phyloP scores from a whole-genome alignment of 306 rosid genomes.

The Cicer yamashitae region DNA sequence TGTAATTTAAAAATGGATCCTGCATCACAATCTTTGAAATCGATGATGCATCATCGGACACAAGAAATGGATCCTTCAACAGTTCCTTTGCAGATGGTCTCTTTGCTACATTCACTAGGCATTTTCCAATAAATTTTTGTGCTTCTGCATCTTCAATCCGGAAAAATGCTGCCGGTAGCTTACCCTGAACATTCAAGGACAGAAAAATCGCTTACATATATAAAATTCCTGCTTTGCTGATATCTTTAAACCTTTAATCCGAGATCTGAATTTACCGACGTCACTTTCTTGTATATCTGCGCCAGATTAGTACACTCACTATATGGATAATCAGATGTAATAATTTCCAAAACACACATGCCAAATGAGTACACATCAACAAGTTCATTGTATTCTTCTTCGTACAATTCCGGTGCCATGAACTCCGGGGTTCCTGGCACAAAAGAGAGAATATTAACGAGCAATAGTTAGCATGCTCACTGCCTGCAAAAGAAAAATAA shows the following conservation, averaged over 20 bases:
- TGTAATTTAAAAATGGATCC: conserved; percentile 71
- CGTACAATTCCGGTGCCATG: conserved; percentile 95
- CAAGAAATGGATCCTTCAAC: conserved; percentile 73
- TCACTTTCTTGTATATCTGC: conserved; percentile 94
- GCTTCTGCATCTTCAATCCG: conserved; percentile 72
- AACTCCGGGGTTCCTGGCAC: conserved; percentile 87
- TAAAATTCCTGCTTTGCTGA: conserved; percentile 15
- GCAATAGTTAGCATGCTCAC: conserved; percentile 10
- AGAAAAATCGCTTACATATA: conserved; percentile 25
- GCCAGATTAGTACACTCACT: conserved; percentile 85
- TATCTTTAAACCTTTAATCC: conserved; percentile 7
- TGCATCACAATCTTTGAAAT: conserved; percentile 50
- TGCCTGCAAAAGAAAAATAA: conserved; percentile 50
- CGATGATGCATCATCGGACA: conserved; percentile 46
- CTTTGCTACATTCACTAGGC: conserved; percentile 64
- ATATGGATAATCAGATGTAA: conserved; percentile 83
- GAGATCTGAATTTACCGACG: conserved; percentile 62
- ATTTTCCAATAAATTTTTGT: conserved; percentile 66
- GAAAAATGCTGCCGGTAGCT: conserved; percentile 76
- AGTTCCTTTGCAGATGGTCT: conserved; percentile 76
- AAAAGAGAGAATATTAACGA: neutral
- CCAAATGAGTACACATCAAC: conserved; percentile 96
- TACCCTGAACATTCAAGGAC: conserved; percentile 60
- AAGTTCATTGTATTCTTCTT: conserved; percentile 87
- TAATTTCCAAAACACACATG: conserved; percentile 91